These are phyloP conservation scores for Monilinia aucupariae DNA, from an alignment of 2,329 filamentous ascomycete species.

Conservation along the genomic window DNA sequence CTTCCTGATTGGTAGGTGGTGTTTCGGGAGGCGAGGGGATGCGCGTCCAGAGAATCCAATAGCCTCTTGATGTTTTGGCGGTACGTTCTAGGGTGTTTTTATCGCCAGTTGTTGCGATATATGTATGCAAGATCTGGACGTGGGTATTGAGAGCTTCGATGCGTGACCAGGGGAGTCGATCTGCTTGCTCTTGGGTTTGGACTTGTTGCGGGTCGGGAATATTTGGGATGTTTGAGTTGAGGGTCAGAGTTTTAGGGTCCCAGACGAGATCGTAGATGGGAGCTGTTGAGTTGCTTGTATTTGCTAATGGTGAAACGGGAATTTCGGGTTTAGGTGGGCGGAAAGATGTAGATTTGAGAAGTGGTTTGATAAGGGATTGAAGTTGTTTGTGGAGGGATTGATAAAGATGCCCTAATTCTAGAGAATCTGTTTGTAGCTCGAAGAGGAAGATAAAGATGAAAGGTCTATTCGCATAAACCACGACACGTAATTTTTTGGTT, in stretches of 20 bases:
- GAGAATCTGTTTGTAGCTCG: slow-evolving; percentile 51
- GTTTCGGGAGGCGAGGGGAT: slow-evolving; percentile 40
- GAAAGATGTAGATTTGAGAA: slow-evolving; percentile 52
- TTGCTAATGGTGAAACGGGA: slow-evolving; percentile 13
- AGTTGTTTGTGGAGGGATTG: slow-evolving; percentile 57
- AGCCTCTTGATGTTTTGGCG: slow-evolving; percentile 60
- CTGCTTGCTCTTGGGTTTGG: slow-evolving; percentile 27
- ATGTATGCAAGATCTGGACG: slow-evolving; percentile 56
- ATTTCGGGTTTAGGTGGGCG: slow-evolving; percentile 46
- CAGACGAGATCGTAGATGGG: slow-evolving; percentile 59
- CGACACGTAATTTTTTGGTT: slow-evolving; percentile 55
- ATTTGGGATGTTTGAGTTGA: slow-evolving; percentile 61
- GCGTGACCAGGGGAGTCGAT: slow-evolving; percentile 47
- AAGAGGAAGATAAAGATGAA: slow-evolving; percentile 78
- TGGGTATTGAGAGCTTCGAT: slow-evolving; percentile 61
- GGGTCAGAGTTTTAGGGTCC: slow-evolving; percentile 50
- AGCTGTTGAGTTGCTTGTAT: slow-evolving; percentile 22
- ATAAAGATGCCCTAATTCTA: slow-evolving; percentile 53
- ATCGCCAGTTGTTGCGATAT: slow-evolving; percentile 40
- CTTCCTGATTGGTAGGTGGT: not conserved
- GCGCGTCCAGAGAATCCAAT: slow-evolving; percentile 65
- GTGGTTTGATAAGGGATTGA: slow-evolving; percentile 50
- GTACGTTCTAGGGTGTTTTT: slow-evolving; percentile 52
- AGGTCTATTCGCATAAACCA: slow-evolving; percentile 68
- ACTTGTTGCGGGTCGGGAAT: slow-evolving; percentile 47